Base-by-base conservation (phyloP, 768 basidiomycete genomes). In the Lentinula raphanica region DNA sequence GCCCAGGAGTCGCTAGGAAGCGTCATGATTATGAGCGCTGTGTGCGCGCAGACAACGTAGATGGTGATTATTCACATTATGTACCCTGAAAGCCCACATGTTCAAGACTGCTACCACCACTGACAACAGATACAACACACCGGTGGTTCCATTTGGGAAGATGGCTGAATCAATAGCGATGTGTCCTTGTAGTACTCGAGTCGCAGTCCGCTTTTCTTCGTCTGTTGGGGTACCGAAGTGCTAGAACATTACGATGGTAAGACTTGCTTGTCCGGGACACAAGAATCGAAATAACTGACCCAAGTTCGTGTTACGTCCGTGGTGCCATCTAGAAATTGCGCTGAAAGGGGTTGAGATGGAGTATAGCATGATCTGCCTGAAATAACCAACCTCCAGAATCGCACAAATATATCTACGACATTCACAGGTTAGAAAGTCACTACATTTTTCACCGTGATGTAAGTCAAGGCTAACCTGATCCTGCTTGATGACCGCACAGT, bases 251-350 rank as follows among this genome's bases (percentile, higher is more conserved):
- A n/a, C n/a, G n/a, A n/a, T n/a, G 54, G 50, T 7, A 51, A 49
- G 6, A 2, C 11, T 13, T 54, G 25, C 32, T n/a, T 54, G 29
- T 51, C 23, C 36, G 23, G 11, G 51, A 38, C 7, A 36, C 25
- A 25, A 15, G 23, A 25, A 6, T 36, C 13, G 17, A 36, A 39
- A 56, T 32, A 23, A 31, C 81, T 64, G 66, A 88, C 90, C 86
- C 85, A 88, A 60, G 93, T 97, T 42, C 95, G 78, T 1, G 94
- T 96, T 15, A 90, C 90, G 67, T 99, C 96, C 1, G 97, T 99
- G 0, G 96, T 98, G 9, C 96, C 96, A 63, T 98, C 96, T 32
- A 83, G 69, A 72, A 87, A 96, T 72, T 97, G 94, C 2, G 81
- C 88, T 88, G 60, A 17, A 19, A 23, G 2, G 27, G 13, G 21